These are phyloP conservation scores for Buxus sempervirens DNA, from an alignment of 164 flowering plant species.

Conservation along the genomic window DNA sequence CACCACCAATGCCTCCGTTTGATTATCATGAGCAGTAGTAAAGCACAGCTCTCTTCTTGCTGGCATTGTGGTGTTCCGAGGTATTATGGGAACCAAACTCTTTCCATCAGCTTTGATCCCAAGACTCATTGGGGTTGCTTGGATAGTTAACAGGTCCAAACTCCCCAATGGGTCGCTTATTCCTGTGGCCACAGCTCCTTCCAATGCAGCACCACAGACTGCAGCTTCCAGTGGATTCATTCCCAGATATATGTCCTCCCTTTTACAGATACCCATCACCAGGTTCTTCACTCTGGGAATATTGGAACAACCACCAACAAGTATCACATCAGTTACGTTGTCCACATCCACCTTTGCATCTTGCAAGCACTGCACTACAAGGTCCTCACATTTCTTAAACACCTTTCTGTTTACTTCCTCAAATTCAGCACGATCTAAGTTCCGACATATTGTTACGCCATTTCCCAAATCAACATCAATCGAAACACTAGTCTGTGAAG, in stretches of 20 bases:
- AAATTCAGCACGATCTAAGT: slow-evolving; percentile 50
- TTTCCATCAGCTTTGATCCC: slow-evolving; percentile 65
- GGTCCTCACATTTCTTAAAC: slow-evolving; percentile 59
- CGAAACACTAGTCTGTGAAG: slow-evolving; percentile 40
- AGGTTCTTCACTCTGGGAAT: slow-evolving; percentile 65
- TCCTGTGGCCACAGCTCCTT: slow-evolving; percentile 93
- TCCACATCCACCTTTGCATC: slow-evolving; percentile 63
- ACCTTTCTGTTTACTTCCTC: slow-evolving; percentile 56
- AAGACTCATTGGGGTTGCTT: slow-evolving; percentile 68
- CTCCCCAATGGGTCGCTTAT: slow-evolving; percentile 67
- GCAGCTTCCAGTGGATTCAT: slow-evolving; percentile 77
- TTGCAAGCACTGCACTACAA: slow-evolving; percentile 53
- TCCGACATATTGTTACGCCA: slow-evolving; percentile 43
- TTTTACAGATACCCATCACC: slow-evolving; percentile 47
- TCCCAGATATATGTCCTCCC: slow-evolving; percentile 39
- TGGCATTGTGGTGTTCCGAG: slow-evolving; percentile 64
- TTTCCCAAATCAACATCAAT: slow-evolving; percentile 68
- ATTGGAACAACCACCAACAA: slow-evolving; percentile 86
- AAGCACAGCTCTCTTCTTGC: slow-evolving; percentile 67
- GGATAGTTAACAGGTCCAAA: slow-evolving; percentile 79
- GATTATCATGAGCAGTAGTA: slow-evolving; percentile 74
- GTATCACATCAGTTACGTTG: slow-evolving; percentile 68
- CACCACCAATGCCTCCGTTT: slow-evolving; percentile 61
- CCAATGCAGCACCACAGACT: slow-evolving; percentile 86
- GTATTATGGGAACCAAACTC: slow-evolving; percentile 57